Base-by-base conservation (phyloP, 441 rosid genomes). In the Geranium incanum region DNA sequence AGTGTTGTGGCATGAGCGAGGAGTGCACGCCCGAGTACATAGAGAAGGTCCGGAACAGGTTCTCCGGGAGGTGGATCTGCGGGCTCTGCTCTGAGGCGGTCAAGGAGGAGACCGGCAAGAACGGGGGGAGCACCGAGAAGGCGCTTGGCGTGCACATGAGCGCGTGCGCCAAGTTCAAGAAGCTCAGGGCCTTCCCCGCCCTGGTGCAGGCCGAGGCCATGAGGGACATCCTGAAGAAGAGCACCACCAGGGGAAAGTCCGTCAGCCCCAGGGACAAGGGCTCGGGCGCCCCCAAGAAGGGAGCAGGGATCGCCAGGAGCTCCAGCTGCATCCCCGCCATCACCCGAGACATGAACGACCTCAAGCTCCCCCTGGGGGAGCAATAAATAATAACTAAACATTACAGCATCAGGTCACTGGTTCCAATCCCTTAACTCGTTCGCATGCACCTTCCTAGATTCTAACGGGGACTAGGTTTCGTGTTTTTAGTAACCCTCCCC, bases 11-110 rank as follows among this genome's bases (percentile, higher is more conserved):
- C 50, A 89, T 95, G 98, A 80, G 76, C 23, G 99, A 95, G 79
- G 98, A 89, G 87, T 95, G 88, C 81, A 95, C 98, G 1, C 75
- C 78, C 0, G 92, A 88, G 82, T 95, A 90, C 88, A 84, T 95
- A 13, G 93, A 86, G 45, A 80, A 79, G 1, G 85, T 92, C 37
- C 83, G 96, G 4, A 76, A 70, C 74, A 85, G 80, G 86, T 92
- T 80, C 78, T 69, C 82, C 0, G 98, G 98, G 78, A 90, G 86
- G 71, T 88, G 89, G 98, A 85, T 95, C 64, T 95, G 99, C 36
- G 98, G 99, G 78, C 70, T 90, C 60, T 90, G 99, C 70, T 68
- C 91, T 0, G 99, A 95, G 83, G 99, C 98, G 3, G 97, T 92
- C 81, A 92, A 92, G 68, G 95, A 83, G 69, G 97, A 90, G 84